phyloP scores from a whole-genome alignment of 2,329 filamentous ascomycete genomes.

The Graphilbum ipis-grandicollis region DNA sequence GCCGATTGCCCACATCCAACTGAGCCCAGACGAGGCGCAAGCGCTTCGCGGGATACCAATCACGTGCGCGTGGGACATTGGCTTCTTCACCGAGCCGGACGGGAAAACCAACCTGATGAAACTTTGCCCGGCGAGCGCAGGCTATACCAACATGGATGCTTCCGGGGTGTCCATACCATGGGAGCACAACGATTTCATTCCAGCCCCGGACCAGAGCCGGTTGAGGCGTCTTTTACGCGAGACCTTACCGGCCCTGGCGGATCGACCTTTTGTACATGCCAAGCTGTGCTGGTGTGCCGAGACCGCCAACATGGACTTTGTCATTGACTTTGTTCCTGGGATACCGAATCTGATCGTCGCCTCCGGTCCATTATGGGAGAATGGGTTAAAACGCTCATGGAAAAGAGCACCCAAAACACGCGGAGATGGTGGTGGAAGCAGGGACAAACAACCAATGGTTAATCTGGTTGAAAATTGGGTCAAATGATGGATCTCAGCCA shows the following conservation, averaged over 20 bases:
- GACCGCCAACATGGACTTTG: conserved; percentile 39
- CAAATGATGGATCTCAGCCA: no score
- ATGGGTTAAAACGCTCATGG: no score
- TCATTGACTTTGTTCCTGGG: conserved; percentile 44
- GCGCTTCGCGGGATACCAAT: conserved; percentile 39
- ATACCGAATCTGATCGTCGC: no score
- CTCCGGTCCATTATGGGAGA: no score
- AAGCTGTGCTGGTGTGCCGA: conserved; percentile 47
- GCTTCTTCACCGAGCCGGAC: conserved; percentile 50
- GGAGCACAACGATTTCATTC: conserved; percentile 20
- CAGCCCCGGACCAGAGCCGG: conserved; percentile 28
- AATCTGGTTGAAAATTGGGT: no score
- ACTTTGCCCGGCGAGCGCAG: conserved; percentile 39
- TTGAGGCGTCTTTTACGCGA: conserved; percentile 31
- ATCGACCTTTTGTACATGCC: conserved; percentile 35
- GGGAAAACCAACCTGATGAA: conserved; percentile 38
- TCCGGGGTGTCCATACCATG: background rate
- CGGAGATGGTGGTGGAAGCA: no score
- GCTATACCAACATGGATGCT: conserved; percentile 28
- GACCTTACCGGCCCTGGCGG: conserved; percentile 31
- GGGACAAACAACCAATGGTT: no score
- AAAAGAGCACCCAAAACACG: no score
- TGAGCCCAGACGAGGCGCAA: conserved; percentile 34
- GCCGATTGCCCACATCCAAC: conserved; percentile 40
- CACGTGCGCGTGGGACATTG: conserved; percentile 40